phyloP scores from a whole-genome alignment of 805 yeast species.

The Candida quercuum region DNA sequence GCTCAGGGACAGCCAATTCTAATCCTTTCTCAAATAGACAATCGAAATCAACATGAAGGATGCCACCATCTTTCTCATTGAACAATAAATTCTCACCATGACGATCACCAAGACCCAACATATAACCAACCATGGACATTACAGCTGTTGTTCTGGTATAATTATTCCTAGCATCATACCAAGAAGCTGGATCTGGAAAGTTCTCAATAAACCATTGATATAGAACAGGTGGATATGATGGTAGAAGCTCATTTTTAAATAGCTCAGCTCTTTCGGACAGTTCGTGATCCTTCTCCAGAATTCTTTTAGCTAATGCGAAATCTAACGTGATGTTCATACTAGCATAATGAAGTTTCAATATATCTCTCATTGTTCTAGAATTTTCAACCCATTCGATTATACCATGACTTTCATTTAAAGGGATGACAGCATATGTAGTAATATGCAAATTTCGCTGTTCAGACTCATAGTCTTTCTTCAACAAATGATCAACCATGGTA shows the following conservation, averaged over 20 bases:
- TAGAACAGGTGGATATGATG: conserved; percentile 59
- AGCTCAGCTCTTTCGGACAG: conserved; percentile 29
- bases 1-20: conserved; percentile 78
- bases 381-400: conserved; percentile 86
- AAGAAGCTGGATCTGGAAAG: conserved; percentile 82
- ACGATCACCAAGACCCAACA: conserved; percentile 92
- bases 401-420: conserved; percentile 82
- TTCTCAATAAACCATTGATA: conserved; percentile 84
- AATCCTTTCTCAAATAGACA: conserved; percentile 84
- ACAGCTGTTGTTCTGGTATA: conserved; percentile 84
- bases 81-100: conserved; percentile 90
- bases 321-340: conserved; percentile 32
- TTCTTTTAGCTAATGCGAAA: conserved; percentile 20
- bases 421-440: conserved; percentile 82
- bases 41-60: conserved; percentile 94
- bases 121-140: conserved; percentile 95
- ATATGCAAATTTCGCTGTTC: conserved; percentile 66
- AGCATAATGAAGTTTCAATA: conserved; percentile 41
- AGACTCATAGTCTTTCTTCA: conserved; percentile 64
- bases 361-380: conserved; percentile 64
- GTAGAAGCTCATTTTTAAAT: conserved; percentile 27
- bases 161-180: conserved; percentile 76
- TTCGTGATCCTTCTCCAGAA: conserved; percentile 22
- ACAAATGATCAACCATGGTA: conserved; percentile 71
- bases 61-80: conserved; percentile 66